These are phyloP conservation scores for Chlamydomonas schloesseri DNA, from an alignment of 139 green algal genomes.

Conservation along the genomic window DNA sequence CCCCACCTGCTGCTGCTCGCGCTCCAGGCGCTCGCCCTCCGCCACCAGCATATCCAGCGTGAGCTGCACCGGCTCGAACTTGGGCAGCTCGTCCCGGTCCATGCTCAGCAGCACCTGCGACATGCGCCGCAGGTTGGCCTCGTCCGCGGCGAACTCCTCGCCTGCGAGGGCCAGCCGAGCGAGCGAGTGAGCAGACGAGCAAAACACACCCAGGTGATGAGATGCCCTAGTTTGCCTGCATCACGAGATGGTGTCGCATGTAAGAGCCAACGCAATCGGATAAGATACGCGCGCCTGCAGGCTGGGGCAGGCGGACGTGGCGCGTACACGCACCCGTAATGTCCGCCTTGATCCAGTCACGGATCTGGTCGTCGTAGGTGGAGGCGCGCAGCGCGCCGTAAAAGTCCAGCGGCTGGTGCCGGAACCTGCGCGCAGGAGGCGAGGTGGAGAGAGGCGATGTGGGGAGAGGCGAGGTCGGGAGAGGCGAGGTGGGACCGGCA, in stretches of 20 bases:
- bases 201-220: too few relatives aligned
- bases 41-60: conserved; percentile 66
- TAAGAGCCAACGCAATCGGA: too few relatives aligned
- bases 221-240: neutral
- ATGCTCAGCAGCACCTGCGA: conserved; percentile 46
- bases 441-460: neutral
- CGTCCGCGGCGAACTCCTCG: conserved; percentile 49
- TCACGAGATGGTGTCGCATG: neutral
- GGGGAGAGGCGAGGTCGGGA: too few relatives aligned
- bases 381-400: conserved; percentile 82
- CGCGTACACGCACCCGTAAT: conserved; percentile 16
- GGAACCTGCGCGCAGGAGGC: conserved; percentile 6
- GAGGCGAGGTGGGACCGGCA: neutral
- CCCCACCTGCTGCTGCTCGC: conserved; percentile 56
- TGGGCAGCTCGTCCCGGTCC: conserved; percentile 53
- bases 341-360: conserved; percentile 64
- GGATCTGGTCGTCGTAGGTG: conserved; percentile 89
- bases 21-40: conserved; percentile 68
- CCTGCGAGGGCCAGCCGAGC: conserved; percentile 43
- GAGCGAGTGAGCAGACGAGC: neutral
- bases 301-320: too few relatives aligned
- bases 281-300: too few relatives aligned
- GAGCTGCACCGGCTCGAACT: conserved; percentile 73
- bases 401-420: conserved; percentile 88
- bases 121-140: conserved; percentile 57